These are phyloP conservation scores for Quercus cerris DNA, from an alignment of 306 rosid genomes.

Conservation along the genomic window DNA sequence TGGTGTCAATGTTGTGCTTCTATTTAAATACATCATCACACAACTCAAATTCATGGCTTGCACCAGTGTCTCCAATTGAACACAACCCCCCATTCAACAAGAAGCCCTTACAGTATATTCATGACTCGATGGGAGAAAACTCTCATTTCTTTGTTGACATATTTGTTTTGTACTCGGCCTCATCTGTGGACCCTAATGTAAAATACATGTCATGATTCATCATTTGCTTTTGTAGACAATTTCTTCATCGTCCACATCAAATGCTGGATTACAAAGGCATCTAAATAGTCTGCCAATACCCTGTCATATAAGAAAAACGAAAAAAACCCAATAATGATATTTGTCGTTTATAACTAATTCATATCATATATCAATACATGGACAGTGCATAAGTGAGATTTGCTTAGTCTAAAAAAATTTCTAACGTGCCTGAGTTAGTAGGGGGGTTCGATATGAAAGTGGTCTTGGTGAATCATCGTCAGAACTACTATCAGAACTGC, in stretches of 20 bases:
- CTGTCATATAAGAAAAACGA: slow-evolving; percentile 29
- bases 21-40: neutral
- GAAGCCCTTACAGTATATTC: neutral
- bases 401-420: neutral
- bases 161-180: neutral
- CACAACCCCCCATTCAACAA: neutral
- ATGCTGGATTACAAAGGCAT: slow-evolving; percentile 98
- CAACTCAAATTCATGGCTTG: slow-evolving; percentile 4
- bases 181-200: neutral
- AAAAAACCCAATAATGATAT: neutral
- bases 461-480: slow-evolving; percentile 69
- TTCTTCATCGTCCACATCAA: slow-evolving; percentile 92
- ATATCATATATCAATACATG: too few relatives aligned
- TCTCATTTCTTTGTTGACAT: neutral
- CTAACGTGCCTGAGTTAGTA: slow-evolving; percentile 71
- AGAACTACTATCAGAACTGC: slow-evolving; percentile 63
- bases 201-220: slow-evolving; percentile 7
- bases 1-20: neutral
- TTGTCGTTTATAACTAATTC: neutral
- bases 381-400: neutral
- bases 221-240: slow-evolving; percentile 75
- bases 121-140: neutral
- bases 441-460: slow-evolving; percentile 77
- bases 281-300: slow-evolving; percentile 93
- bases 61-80: neutral